phyloP scores from a whole-genome alignment of 2,329 filamentous ascomycete genomes.

The Ceratocystis huliohia region DNA sequence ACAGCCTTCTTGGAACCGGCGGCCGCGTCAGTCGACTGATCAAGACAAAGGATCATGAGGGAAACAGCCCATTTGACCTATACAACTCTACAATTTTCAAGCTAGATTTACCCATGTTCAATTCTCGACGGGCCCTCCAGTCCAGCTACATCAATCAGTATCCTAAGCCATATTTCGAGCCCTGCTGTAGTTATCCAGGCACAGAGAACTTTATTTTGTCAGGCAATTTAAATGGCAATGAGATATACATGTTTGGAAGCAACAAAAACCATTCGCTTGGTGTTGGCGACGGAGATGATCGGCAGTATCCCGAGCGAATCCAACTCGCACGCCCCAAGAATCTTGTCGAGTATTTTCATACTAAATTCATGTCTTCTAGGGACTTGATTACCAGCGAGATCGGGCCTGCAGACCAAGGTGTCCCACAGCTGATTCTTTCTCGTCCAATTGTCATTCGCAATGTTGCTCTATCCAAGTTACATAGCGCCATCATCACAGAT shows the following conservation, averaged over 20 bases:
- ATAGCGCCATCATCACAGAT: conserved; percentile 75
- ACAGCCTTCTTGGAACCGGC: conserved; percentile 35
- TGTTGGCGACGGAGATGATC: conserved; percentile 88
- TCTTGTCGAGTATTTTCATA: conserved; percentile 59
- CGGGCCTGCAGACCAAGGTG: conserved; percentile 33
- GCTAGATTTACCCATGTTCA: conserved; percentile 43
- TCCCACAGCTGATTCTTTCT: conserved; percentile 61
- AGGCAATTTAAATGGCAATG: conserved; percentile 47
- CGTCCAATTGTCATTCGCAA: conserved; percentile 66
- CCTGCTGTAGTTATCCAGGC: neutral
- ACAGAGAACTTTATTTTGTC: neutral
- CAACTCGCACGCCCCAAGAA: conserved; percentile 62
- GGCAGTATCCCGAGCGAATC: conserved; percentile 83
- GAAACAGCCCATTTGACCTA: conserved; percentile 85
- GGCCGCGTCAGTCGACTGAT: conserved; percentile 62
- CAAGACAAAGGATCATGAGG: conserved; percentile 91
- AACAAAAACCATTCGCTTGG: conserved; percentile 91
- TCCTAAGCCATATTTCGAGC: conserved; percentile 42
- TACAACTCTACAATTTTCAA: conserved; percentile 78
- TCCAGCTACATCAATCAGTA: conserved; percentile 27
- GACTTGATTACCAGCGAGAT: neutral
- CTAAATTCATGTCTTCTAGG: conserved; percentile 39
- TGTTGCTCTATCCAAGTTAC: conserved; percentile 77
- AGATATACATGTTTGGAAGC: conserved; percentile 87
- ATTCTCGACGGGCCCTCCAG: conserved; percentile 15